Evolutionary conservation across 2,329 filamentous ascomycete genomes (phyloP).

Genomic region (Calonectria pteridis): DNA sequence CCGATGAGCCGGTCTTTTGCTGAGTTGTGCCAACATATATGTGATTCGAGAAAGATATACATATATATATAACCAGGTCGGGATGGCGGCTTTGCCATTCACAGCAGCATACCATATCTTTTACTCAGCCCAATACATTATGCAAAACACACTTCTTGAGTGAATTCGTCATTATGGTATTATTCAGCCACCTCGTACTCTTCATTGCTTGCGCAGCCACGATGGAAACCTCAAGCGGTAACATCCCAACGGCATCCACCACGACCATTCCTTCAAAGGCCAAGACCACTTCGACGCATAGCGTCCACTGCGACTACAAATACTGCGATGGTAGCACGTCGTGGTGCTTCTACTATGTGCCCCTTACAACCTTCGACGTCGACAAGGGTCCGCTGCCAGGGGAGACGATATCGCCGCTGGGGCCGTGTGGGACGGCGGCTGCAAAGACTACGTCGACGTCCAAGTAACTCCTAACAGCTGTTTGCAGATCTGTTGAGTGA

Average conservation of each 20-base stretch:
- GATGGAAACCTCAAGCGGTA: constrained; percentile 13
- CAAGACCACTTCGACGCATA: constrained; percentile 27
- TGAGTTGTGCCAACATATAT: background rate
- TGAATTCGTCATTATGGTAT: background rate
- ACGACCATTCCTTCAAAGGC: constrained; percentile 5
- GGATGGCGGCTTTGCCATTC: background rate
- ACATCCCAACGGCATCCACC: background rate
- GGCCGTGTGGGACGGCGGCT: constrained; percentile 42
- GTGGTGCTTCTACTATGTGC: constrained; percentile 56
- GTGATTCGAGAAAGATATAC: background rate
- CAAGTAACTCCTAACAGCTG: background rate
- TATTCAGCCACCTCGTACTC: background rate
- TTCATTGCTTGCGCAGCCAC: constrained; percentile 16
- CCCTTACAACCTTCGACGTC: constrained; percentile 51
- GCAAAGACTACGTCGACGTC: background rate
- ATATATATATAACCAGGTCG: no score
- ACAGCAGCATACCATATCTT: background rate
- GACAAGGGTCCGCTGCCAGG: constrained; percentile 51
- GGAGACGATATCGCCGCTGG: constrained; percentile 50
- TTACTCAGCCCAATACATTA: background rate
- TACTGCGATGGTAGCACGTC: constrained; percentile 53
- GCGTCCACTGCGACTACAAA: constrained; percentile 48
- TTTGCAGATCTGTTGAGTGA: background rate
- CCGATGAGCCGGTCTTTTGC: background rate
- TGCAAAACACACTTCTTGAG: background rate